Conservation (phyloP, 805 yeast species). For the Myxozyma neglecta region DNA sequence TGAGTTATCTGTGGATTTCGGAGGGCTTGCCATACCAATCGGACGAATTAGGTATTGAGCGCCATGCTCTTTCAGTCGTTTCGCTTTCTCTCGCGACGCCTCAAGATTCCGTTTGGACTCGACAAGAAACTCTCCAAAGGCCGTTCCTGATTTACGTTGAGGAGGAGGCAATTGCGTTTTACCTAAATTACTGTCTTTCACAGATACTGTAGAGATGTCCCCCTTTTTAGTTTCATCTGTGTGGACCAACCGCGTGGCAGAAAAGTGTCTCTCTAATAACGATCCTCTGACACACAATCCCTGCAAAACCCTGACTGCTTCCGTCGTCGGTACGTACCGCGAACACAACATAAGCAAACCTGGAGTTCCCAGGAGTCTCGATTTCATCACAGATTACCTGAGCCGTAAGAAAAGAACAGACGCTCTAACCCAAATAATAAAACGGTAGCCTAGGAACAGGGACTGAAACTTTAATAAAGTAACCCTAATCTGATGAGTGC, state of each 20-base stretch:
- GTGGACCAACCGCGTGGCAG: neutral
- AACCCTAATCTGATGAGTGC: too few relatives aligned
- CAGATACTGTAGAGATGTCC: neutral
- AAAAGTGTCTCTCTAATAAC: neutral
- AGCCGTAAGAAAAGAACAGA: too few relatives aligned
- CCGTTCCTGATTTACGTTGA: neutral
- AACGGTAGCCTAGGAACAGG: too few relatives aligned
- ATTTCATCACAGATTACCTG: too few relatives aligned
- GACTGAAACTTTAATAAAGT: too few relatives aligned
- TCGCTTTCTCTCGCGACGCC: neutral
- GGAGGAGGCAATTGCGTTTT: constrained; percentile 10
- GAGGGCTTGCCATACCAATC: constrained; percentile 47
- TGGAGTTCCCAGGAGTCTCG: too few relatives aligned
- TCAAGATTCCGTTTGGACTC: constrained; percentile 8
- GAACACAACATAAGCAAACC: too few relatives aligned
- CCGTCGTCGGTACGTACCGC: too few relatives aligned
- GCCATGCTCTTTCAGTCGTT: neutral
- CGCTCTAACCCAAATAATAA: too few relatives aligned
- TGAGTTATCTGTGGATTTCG: constrained; percentile 43
- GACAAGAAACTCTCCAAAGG: constrained; percentile 3
- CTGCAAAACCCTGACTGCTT: too few relatives aligned
- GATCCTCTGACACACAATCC: too few relatives aligned
- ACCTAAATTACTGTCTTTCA: neutral
- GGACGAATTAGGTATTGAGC: constrained; percentile 41
- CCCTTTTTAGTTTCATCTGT: neutral